Evolutionary conservation across 495 filamentous ascomycete species (phyloP).

Genomic region (Parmelia sp.): DNA sequence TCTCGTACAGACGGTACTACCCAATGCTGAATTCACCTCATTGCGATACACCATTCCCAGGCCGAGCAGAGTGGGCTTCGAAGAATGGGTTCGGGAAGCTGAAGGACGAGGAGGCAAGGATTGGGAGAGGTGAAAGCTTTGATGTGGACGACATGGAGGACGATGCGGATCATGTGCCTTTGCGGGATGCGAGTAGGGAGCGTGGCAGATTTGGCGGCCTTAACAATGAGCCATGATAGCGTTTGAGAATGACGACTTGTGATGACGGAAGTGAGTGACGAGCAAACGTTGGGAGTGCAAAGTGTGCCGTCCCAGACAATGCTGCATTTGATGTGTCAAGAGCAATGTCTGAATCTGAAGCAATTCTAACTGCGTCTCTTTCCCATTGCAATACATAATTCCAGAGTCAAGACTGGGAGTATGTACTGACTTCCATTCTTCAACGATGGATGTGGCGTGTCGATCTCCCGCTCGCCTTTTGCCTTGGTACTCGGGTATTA

Average conservation of each 20-base stretch:
- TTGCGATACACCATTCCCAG: slow-evolving; percentile 53
- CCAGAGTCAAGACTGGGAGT: no score
- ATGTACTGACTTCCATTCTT: no score
- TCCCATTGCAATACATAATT: no score
- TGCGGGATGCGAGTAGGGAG: slow-evolving; percentile 24
- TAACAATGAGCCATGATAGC: slow-evolving; percentile 8
- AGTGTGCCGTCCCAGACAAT: no score
- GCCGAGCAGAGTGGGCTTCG: slow-evolving; percentile 30
- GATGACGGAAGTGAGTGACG: neutral
- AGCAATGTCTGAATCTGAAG: no score
- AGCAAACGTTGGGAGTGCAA: no score
- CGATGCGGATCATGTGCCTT: slow-evolving; percentile 25
- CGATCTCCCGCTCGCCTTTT: neutral
- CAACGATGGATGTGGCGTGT: neutral
- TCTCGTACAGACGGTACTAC: slow-evolving; percentile 72
- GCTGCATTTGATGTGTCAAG: no score
- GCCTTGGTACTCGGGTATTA: no score
- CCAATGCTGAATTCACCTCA: slow-evolving; percentile 42
- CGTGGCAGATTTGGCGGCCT: slow-evolving; percentile 7
- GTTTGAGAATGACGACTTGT: neutral
- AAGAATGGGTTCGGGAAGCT: slow-evolving; percentile 39
- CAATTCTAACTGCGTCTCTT: no score
- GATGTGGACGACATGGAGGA: slow-evolving; percentile 19
- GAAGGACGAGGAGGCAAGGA: slow-evolving; percentile 43
- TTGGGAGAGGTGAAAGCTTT: slow-evolving; percentile 14